A percentile compares a stretch with the other conserved stretches of the same genome.
Conservation (phyloP, 768 basidiomycete genomes). For the Phlebiopsis gigantea region DNA sequence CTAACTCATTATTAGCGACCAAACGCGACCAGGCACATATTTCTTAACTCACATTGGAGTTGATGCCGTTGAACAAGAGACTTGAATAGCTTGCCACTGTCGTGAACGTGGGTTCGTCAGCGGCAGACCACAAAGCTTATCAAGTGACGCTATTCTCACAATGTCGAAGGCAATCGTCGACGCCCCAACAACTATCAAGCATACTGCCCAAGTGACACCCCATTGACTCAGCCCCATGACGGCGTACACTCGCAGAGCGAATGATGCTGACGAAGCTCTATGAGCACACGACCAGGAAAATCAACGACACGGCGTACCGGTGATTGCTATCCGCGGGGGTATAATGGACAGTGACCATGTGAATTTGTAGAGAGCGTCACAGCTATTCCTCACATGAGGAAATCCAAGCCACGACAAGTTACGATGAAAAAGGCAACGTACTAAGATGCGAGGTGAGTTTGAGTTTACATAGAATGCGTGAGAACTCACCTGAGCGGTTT, state of each 20-base stretch:
- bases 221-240: slow-evolving; percentile 1
- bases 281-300: not conserved
- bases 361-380: slow-evolving; percentile 11
- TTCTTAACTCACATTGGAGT: slow-evolving; percentile 8
- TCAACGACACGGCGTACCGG: not conserved
- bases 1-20: no score
- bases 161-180: slow-evolving; percentile 5
- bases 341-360: slow-evolving; percentile 9
- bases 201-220: not conserved
- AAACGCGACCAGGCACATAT: no score
- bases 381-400: not conserved
- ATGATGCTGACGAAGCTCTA: slow-evolving; percentile 1
- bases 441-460: not conserved
- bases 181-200: not conserved
- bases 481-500: not conserved
- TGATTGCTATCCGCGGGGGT: slow-evolving; percentile 5
- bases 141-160: not conserved
- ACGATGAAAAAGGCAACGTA: not conserved
- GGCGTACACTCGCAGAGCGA: slow-evolving; percentile 9
- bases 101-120: not conserved
- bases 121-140: not conserved
- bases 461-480: not conserved
- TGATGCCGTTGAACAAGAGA: slow-evolving; percentile 9
- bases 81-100: slow-evolving; percentile 7
- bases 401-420: no score